Evolutionary conservation across 164 flowering plant species (phyloP), one percentile per base, ranked within the genome.

Genomic region (Aristolochia californica): DNA sequence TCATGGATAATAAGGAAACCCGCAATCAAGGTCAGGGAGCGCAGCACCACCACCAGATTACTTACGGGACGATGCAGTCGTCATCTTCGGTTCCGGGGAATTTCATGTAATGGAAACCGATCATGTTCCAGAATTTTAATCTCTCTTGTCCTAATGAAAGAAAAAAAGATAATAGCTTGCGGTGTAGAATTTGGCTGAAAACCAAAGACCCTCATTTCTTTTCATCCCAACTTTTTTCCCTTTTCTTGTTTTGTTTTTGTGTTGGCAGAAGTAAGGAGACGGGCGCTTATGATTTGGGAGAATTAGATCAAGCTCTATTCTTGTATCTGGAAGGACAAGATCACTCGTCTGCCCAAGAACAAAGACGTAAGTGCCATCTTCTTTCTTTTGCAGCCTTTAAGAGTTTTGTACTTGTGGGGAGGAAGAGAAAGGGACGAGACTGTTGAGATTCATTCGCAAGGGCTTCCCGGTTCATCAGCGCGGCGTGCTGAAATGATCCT

Each of bases 231-330:
- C 12, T 48, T 62, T 55, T 20, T 48, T 13, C 1, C 18, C 55
- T 48, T 14, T 27, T 51, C 20, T 48, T 45, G n/a, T 52, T 21
- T 63, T 59, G 50, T 44, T 56, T 60, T 64, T 61, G 54, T 7
- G 9, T 9, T 1, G 55, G 64, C 76, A 82, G 82, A 58, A 74
- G 71, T 68, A 84, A 75, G 68, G 97, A 81, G 48, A 54, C 64
- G 23, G 91, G 86, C 45, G 83, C 87, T 53, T 86, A 86, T 74
- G 96, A 91, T 59, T 74, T 90, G 70, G 97, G 91, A 7, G 99
- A 94, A 59, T 64, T 94, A n/a, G 97, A 94, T 76, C 93, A 84
- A 77, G 96, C 99, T 9, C 79, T 94, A 49, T 86, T 86, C 57
- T 83, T 90, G 21, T 90, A 94, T 62, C 79, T 90, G 13, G 95